Conservation (phyloP, 495 filamentous ascomycete genomes). For the Xylaria castorea region DNA sequence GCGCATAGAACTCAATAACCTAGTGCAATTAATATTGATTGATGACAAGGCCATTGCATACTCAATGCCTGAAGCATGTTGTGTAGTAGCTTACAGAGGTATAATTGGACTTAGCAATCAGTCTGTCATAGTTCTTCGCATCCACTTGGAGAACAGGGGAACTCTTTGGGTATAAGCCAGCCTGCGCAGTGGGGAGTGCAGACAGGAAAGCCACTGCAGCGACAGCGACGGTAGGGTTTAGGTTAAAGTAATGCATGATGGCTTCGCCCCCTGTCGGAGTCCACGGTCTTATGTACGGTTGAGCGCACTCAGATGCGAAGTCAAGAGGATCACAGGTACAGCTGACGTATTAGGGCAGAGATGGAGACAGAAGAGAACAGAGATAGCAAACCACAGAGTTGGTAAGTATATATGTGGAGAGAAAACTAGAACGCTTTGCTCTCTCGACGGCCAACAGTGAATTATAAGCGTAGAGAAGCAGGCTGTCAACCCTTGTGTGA, state of each 20-base stretch:
- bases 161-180: slow-evolving; percentile 80
- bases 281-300: slow-evolving; percentile 23
- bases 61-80: background rate
- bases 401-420: slow-evolving; percentile 8
- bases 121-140: slow-evolving; percentile 79
- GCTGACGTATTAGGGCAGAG: background rate
- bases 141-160: slow-evolving; percentile 88
- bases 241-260: slow-evolving; percentile 50
- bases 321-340: background rate
- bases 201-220: slow-evolving; percentile 56
- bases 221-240: slow-evolving; percentile 51
- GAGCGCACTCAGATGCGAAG: slow-evolving; percentile 6
- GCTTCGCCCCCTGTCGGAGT: background rate
- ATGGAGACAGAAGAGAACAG: background rate
- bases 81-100: slow-evolving; percentile 72
- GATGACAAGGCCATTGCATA: background rate
- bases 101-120: slow-evolving; percentile 89
- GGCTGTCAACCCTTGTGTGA: background rate
- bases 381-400: slow-evolving; percentile 9
- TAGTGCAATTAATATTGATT: slow-evolving; percentile 33
- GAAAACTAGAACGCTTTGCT: background rate
- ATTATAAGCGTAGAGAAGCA: slow-evolving; percentile 9
- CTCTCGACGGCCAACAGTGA: background rate
- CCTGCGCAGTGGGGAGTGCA: slow-evolving; percentile 66
- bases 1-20: slow-evolving; percentile 85